Conservation (phyloP, 139 green algal species). For the Nannochloris sp. region DNA sequence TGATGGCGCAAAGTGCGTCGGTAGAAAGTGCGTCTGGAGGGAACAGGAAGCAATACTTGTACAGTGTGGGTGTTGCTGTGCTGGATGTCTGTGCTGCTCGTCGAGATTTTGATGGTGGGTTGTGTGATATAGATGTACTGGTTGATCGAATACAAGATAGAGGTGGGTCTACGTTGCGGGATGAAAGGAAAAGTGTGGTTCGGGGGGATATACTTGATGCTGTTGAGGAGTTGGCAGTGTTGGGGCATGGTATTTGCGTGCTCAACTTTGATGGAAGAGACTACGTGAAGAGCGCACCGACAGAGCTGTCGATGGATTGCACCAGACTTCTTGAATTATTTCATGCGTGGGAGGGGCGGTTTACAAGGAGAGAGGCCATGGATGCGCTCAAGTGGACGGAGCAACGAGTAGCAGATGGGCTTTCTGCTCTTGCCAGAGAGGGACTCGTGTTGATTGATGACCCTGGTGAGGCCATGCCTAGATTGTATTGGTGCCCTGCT, state of each 20-base stretch:
- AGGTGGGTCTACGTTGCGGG: slow-evolving; percentile 53
- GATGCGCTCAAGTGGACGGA: slow-evolving; percentile 17
- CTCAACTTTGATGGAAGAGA: slow-evolving; percentile 47
- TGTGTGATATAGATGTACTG: slow-evolving; percentile 66
- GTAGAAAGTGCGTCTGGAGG: too few species aligned
- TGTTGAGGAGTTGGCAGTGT: slow-evolving; percentile 63
- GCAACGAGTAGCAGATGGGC: slow-evolving; percentile 14
- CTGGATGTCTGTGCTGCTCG: slow-evolving; percentile 71
- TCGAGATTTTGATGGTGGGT: slow-evolving; percentile 60
- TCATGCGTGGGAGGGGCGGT: slow-evolving; percentile 19
- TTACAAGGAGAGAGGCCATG: slow-evolving; percentile 11
- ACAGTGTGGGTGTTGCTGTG: slow-evolving; percentile 85
- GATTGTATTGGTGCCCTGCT: slow-evolving; percentile 29
- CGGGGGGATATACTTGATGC: slow-evolving; percentile 63
- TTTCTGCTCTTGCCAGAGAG: slow-evolving; percentile 42
- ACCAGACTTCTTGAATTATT: slow-evolving; percentile 63
- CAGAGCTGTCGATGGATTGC: slow-evolving; percentile 76
- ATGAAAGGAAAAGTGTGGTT: slow-evolving; percentile 30
- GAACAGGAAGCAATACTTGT: slow-evolving; percentile 68
- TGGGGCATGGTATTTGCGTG: slow-evolving; percentile 67
- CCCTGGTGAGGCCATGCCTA: slow-evolving; percentile 1
- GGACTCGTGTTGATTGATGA: slow-evolving; percentile 73
- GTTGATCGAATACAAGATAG: slow-evolving; percentile 36
- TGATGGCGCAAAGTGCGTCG: too few species aligned
- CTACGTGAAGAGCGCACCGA: slow-evolving; percentile 64